Conservation (phyloP, 2,329 filamentous ascomycete species). For the Fusarium duplospermum region DNA sequence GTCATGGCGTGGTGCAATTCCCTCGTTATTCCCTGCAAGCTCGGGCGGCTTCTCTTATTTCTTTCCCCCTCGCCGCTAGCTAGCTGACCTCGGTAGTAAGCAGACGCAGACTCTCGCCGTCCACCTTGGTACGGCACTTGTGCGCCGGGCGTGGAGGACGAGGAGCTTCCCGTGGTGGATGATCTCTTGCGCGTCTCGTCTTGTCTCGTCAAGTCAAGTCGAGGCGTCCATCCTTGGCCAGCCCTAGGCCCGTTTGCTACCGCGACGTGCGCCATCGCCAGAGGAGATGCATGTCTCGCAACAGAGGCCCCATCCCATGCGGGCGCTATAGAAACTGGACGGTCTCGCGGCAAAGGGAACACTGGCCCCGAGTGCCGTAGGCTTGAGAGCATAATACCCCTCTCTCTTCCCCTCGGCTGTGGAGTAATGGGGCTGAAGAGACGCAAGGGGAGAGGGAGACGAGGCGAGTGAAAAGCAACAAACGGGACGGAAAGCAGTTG, state of each 20-base stretch:
- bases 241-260: conserved; percentile 2
- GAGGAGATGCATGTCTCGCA: conserved; percentile 36
- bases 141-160: conserved; percentile 10
- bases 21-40: conserved; percentile 23
- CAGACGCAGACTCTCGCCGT: neutral
- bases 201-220: neutral
- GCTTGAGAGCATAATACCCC: neutral
- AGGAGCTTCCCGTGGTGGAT: conserved; percentile 18
- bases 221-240: conserved; percentile 4
- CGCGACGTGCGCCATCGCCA: conserved; percentile 14
- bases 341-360: neutral
- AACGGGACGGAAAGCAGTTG: conserved; percentile 2
- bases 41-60: conserved; percentile 6
- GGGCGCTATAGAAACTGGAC: conserved; percentile 23
- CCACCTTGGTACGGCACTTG: neutral
- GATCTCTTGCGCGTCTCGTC: conserved; percentile 10
- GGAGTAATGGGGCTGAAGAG: conserved; percentile 19
- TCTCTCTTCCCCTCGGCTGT: conserved; percentile 14
- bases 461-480: conserved; percentile 11
- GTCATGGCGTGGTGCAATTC: conserved; percentile 17
- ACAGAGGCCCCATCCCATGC: conserved; percentile 5
- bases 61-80: conserved; percentile 3
- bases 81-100: neutral
- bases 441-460: conserved; percentile 27
- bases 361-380: neutral